Percentiles rank a stretch among this genome's conserved stretches.
phyloP scores from a whole-genome alignment of 768 basidiomycete species.

The Psilocybe azurescens region DNA sequence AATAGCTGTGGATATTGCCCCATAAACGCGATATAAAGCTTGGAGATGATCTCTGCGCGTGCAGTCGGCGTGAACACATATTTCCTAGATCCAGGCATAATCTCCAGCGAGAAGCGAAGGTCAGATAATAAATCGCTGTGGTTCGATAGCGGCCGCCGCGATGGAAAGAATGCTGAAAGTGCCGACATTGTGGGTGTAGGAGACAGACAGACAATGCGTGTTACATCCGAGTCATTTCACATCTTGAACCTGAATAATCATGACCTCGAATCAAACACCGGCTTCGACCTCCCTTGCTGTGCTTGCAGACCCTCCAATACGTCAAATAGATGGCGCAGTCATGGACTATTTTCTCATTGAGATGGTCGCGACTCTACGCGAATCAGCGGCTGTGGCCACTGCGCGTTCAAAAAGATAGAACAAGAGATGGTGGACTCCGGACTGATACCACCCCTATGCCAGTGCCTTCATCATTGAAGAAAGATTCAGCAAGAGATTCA shows the following conservation, averaged over 20 bases:
- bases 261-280: conserved; percentile 25
- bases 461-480: conserved; percentile 43
- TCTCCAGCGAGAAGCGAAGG: conserved; percentile 78
- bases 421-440: conserved; percentile 83
- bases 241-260: conserved; percentile 24
- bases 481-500: conserved; percentile 48
- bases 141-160: conserved; percentile 27
- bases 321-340: conserved; percentile 66
- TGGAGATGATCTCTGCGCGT: conserved; percentile 80
- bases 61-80: conserved; percentile 77
- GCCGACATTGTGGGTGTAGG: conserved; percentile 26
- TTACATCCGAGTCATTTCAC: conserved; percentile 1
- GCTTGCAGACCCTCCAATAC: conserved; percentile 67
- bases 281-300: conserved; percentile 42
- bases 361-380: conserved; percentile 73
- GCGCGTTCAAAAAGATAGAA: conserved; percentile 72
- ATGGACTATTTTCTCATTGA: conserved; percentile 91
- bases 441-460: conserved; percentile 60
- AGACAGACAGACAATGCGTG: conserved; percentile 10
- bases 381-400: conserved; percentile 75
- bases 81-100: conserved; percentile 80
- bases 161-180: conserved; percentile 31
- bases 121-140: conserved; percentile 66
- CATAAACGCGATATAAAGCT: conserved; percentile 85
- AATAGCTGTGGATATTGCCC: conserved; percentile 76